Evolutionary conservation across 805 yeast genomes (phyloP), one percentile per base, ranked within the genome.

Genomic region (Monosporozyma servazzii): DNA sequence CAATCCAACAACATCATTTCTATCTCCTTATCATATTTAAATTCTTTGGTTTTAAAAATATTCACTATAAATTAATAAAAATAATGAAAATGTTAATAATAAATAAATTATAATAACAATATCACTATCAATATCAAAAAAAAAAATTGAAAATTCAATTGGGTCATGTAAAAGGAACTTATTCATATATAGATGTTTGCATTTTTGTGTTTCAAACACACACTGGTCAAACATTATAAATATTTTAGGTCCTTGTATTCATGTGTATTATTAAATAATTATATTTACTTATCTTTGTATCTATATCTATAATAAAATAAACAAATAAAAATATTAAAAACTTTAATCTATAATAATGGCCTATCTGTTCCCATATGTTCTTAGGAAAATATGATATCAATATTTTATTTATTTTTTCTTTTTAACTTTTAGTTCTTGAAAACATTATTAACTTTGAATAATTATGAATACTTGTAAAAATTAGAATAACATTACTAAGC

Each of bases 41-140:
- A 20, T 40, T 21, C 29, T 40, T 40, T 40, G 44, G 44, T 40
- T 40, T 40, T 40, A 40, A 40, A 40, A 40, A 40, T 40, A 40
- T 40, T 40, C 44, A 40, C 44, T 40, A 39, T 39, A 18, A 39
- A 20, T 21, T 40, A 21, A 40, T 5, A 21, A 40, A 40, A 40
- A 40, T 40, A 21, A 40, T 40, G 29, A 21, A 40, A 23, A 21
- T 21, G 44, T 21, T 40, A 40, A 21, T 13, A 21, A 40, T 40
- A 40, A 40, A 40, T 40, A 40, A 20, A 40, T 21, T 40, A 21
- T 13, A 40, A 21, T 40, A 21, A 21, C 44, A 40, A 21, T 21
- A 37, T 37, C 23, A 37, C 7, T 40, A 39, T 15, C 20, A 37
- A 37, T 37, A 37, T 15, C 20, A 15, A 39, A 18, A 40, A 40